Evolutionary conservation across 2,329 filamentous ascomycete species (phyloP).

Genomic region (Calonectria hawksworthii): DNA sequence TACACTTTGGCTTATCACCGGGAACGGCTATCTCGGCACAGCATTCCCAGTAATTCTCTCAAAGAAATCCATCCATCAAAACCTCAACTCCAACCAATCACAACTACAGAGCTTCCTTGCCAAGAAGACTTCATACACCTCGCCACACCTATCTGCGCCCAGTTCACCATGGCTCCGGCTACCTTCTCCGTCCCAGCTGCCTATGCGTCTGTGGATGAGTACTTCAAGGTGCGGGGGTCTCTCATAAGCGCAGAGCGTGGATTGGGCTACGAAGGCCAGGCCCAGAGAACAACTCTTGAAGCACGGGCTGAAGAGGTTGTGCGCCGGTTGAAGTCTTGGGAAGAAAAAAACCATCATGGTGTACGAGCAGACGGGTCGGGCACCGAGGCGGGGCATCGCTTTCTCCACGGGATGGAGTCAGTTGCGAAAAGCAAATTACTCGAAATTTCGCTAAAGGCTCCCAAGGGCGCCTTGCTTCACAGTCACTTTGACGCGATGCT

Average conservation of each 20-base stretch:
- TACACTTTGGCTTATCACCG: neutral
- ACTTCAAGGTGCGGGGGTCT: neutral
- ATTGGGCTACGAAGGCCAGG: neutral
- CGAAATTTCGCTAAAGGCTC: neutral
- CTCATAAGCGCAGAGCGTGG: neutral
- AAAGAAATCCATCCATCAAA: neutral
- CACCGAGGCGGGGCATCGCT: neutral
- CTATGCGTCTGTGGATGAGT: neutral
- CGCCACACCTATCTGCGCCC: neutral
- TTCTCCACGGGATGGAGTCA: neutral
- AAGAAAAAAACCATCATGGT: neutral
- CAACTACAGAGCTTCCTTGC: neutral
- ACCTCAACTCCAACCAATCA: neutral
- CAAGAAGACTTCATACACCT: neutral
- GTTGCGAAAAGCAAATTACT: neutral
- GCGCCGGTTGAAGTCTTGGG: neutral
- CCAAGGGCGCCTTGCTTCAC: neutral
- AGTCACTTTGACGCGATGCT: constrained; percentile 1
- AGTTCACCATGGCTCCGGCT: neutral
- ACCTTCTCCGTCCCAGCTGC: neutral
- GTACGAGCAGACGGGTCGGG: neutral
- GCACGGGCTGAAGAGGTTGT: neutral
- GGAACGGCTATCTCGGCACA: neutral
- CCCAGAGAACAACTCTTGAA: neutral
- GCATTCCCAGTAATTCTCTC: neutral